Conservation (phyloP, 257 asterid genomes). For the Solanum peruvianum region DNA sequence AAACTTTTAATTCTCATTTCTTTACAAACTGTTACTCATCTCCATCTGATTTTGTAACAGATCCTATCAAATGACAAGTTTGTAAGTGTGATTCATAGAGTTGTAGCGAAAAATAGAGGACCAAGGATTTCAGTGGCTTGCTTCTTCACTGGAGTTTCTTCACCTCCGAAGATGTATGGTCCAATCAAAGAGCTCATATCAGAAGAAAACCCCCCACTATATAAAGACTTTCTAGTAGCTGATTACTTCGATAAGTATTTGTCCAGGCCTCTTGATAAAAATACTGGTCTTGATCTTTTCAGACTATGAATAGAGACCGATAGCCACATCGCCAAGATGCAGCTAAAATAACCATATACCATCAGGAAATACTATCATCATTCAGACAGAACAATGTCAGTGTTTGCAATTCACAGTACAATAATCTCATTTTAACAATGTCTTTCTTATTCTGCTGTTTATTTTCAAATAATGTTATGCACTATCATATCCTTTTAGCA, state of each 20-base stretch:
- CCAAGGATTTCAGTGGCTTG: constrained; percentile 67
- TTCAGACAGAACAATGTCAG: not conserved
- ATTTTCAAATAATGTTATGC: not conserved
- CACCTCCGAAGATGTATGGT: constrained; percentile 23
- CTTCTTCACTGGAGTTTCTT: constrained; percentile 30
- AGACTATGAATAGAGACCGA: not conserved
- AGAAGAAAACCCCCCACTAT: constrained; percentile 8
- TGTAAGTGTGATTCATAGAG: constrained; percentile 54
- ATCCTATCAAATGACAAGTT: constrained; percentile 52
- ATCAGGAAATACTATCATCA: not conserved
- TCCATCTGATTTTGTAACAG: constrained; percentile 6
- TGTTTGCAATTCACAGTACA: not conserved
- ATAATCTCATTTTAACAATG: not conserved
- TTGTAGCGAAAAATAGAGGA: constrained; percentile 31
- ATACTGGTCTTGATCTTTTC: constrained; percentile 45
- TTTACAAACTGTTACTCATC: not conserved
- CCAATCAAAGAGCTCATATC: constrained; percentile 48
- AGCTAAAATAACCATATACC: not conserved
- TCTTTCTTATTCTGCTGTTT: not conserved
- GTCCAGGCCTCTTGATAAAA: constrained; percentile 22
- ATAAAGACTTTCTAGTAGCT: constrained; percentile 32
- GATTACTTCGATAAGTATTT: constrained; percentile 32
- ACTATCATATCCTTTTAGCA: not conserved
- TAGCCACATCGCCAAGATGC: not conserved
- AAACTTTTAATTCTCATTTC: too few relatives aligned